Evolutionary conservation across 2,329 filamentous ascomycete species (phyloP).

Genomic region (Colletotrichum filicis): DNA sequence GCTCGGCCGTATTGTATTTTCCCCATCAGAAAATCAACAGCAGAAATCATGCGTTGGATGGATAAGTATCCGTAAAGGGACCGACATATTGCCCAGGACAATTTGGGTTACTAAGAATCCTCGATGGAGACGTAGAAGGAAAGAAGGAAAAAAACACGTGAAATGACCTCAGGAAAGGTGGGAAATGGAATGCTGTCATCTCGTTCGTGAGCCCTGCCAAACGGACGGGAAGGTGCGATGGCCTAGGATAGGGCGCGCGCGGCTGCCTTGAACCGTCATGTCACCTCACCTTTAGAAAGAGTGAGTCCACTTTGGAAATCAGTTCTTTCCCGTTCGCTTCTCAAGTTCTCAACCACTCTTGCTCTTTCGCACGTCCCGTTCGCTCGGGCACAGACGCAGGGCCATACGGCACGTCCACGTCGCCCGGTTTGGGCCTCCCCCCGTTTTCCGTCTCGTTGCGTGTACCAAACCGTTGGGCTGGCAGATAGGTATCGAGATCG

Average conservation of each 20-base stretch:
- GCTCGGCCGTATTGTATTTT: neutral
- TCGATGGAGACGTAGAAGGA: too few species aligned
- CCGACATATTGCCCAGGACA: constrained; percentile 6
- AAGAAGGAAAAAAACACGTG: constrained; percentile 9
- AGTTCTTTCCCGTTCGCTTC: too few species aligned
- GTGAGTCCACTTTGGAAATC: constrained; percentile 22
- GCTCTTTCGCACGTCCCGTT: neutral
- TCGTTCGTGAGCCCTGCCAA: neutral
- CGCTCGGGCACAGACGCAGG: neutral
- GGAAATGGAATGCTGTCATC: constrained; percentile 32
- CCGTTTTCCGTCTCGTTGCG: neutral
- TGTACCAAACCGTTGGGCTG: neutral
- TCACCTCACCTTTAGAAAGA: constrained; percentile 11
- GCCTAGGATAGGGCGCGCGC: neutral
- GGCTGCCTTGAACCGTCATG: neutral
- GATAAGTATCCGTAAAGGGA: neutral
- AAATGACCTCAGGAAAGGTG: constrained; percentile 14
- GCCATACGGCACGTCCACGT: neutral
- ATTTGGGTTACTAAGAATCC: neutral
- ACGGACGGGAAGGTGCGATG: neutral
- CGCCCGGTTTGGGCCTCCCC: neutral
- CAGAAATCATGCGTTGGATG: neutral
- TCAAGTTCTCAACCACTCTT: neutral
- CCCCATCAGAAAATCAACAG: neutral
- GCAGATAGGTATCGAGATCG: neutral